Conservation (phyloP, 495 filamentous ascomycete species). For the Mycothermus thermophilus region DNA sequence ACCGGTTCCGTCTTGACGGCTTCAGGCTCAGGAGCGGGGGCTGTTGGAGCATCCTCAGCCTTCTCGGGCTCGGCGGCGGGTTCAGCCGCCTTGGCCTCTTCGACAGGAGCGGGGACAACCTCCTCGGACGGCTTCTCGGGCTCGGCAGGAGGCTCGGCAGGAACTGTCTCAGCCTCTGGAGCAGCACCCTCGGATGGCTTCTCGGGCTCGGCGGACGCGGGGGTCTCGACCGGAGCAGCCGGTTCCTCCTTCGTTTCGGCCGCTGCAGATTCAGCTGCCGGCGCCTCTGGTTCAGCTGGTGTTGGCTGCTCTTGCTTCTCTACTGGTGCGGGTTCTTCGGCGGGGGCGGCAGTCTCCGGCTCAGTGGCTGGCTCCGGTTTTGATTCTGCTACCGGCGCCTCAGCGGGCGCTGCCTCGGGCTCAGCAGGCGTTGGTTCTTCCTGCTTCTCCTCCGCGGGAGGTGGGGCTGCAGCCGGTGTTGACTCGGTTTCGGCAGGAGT, state of each 20-base stretch:
- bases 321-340: not conserved
- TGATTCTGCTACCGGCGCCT: not conserved
- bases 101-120: not conserved
- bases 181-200: not conserved
- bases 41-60: not conserved
- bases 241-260: conserved; percentile 3
- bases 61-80: not conserved
- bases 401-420: not conserved
- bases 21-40: not conserved
- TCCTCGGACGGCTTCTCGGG: not conserved
- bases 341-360: not conserved
- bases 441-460: conserved; percentile 4
- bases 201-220: conserved; percentile 2
- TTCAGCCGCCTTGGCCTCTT: not conserved
- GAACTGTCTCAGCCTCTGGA: not conserved
- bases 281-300: not conserved
- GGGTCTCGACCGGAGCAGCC: too few relatives aligned
- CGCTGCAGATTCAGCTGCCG: not conserved
- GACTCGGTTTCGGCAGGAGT: not conserved
- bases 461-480: not conserved
- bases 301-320: not conserved
- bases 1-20: not conserved
- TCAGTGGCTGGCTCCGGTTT: not conserved
- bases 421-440: conserved; percentile 1
- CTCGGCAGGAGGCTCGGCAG: conserved; percentile 1